phyloP scores from a whole-genome alignment of 139 green algal genomes.

The Volvox africanus region DNA sequence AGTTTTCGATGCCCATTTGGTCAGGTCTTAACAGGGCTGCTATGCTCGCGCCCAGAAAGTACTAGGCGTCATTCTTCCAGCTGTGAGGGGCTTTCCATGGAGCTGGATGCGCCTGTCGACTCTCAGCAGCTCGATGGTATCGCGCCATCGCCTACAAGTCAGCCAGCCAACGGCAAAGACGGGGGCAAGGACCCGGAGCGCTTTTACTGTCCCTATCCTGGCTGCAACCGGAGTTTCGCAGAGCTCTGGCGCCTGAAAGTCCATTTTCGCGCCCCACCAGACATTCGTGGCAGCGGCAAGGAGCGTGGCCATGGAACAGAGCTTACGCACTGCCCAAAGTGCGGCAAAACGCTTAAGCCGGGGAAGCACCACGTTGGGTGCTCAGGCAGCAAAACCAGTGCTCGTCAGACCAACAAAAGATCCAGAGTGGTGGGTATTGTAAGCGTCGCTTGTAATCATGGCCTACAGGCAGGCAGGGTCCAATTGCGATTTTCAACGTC shows the following conservation, averaged over 20 bases:
- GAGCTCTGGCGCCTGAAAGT: slow-evolving; percentile 89
- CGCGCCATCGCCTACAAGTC: background rate
- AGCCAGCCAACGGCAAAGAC: background rate
- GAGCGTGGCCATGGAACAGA: slow-evolving; percentile 90
- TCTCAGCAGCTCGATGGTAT: background rate
- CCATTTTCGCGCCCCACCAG: slow-evolving; percentile 81
- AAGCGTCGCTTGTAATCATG: background rate
- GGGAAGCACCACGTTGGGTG: slow-evolving; percentile 91
- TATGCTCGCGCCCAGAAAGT: background rate
- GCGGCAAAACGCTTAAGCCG: slow-evolving; percentile 81
- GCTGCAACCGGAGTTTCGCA: slow-evolving; percentile 87
- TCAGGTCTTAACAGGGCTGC: background rate
- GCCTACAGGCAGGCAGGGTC: background rate
- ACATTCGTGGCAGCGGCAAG: slow-evolving; percentile 86
- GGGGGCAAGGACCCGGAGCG: slow-evolving; percentile 18
- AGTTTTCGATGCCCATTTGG: background rate
- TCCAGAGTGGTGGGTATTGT: slow-evolving; percentile 42
- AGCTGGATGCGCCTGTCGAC: slow-evolving; percentile 14
- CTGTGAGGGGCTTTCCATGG: background rate
- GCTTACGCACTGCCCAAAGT: slow-evolving; percentile 87
- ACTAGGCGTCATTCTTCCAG: slow-evolving; percentile 1
- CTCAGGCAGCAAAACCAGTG: slow-evolving; percentile 65
- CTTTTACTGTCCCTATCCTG: slow-evolving; percentile 56
- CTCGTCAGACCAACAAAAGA: slow-evolving; percentile 54
- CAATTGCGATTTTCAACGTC: background rate